These are phyloP conservation scores for Antrodiella citrinella DNA, from an alignment of 768 basidiomycete genomes.

Conservation along the genomic window DNA sequence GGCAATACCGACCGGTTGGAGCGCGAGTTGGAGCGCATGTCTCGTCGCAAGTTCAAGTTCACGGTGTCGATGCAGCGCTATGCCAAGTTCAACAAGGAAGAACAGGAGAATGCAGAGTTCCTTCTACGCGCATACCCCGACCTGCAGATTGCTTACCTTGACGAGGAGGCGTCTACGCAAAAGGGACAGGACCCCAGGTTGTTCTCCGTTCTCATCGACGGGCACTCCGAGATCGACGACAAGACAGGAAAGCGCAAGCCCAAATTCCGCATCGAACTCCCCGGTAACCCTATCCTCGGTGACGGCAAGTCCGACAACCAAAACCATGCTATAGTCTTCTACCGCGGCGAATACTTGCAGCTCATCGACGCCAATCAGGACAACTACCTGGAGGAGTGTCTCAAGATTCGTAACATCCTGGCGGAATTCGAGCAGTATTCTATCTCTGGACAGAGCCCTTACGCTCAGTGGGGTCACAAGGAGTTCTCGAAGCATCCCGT, in stretches of 20 bases:
- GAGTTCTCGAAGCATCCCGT: constrained; percentile 88
- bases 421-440: constrained; percentile 97
- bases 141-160: constrained; percentile 95
- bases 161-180: constrained; percentile 88
- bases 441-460: constrained; percentile 87
- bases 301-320: constrained; percentile 99
- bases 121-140: constrained; percentile 96
- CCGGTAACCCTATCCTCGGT: constrained; percentile 97
- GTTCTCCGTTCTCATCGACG: constrained; percentile 93
- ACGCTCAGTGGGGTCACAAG: constrained; percentile 92
- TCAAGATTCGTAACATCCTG: constrained; percentile 96
- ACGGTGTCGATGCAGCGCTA: constrained; percentile 98
- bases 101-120: constrained; percentile 97
- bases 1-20: constrained; percentile 96
- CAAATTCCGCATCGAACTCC: constrained; percentile 95
- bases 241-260: constrained; percentile 84
- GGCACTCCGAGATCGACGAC: constrained; percentile 92
- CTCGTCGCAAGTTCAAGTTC: constrained; percentile 97
- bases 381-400: constrained; percentile 97
- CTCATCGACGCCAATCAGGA: constrained; percentile 99
- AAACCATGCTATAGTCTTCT: constrained; percentile 98
- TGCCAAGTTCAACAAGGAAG: constrained; percentile 99
- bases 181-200: constrained; percentile 84
- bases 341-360: constrained; percentile 97
- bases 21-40: constrained; percentile 94